A percentile compares a stretch with the other conserved stretches of the same genome.
Conservation (phyloP, 352 stramenopile species). For the Phytophthora citricola region DNA sequence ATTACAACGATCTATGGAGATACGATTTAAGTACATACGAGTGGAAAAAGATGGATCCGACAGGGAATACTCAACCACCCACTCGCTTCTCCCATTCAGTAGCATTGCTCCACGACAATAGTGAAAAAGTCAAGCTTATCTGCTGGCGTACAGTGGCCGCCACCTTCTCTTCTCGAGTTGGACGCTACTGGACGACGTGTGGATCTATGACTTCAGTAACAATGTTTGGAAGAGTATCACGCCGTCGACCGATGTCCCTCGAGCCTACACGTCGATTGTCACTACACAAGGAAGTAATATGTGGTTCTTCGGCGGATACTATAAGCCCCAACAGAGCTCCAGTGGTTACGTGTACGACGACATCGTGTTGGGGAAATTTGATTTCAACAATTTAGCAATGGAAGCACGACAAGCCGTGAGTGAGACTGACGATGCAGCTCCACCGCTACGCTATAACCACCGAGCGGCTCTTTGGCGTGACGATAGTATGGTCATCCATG, state of each 20-base stretch:
- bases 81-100: conserved; percentile 74
- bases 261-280: conserved; percentile 75
- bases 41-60: conserved; percentile 49
- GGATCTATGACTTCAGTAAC: conserved; percentile 62
- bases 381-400: conserved; percentile 27
- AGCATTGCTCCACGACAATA: conserved; percentile 39
- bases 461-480: conserved; percentile 54
- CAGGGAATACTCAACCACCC: conserved; percentile 32
- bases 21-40: conserved; percentile 54
- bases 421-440: conserved; percentile 21
- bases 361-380: conserved; percentile 49
- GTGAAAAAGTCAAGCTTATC: conserved; percentile 34
- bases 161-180: conserved; percentile 54
- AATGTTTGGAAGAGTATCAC: conserved; percentile 46
- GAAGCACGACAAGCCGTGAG: conserved; percentile 22
- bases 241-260: conserved; percentile 30
- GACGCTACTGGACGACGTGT: conserved; percentile 61
- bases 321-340: conserved; percentile 51
- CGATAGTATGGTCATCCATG: conserved; percentile 67
- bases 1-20: conserved; percentile 73
- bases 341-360: conserved; percentile 82
- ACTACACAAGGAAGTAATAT: conserved; percentile 47
- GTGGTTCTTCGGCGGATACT: conserved; percentile 85
- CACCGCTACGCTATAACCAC: conserved; percentile 75
- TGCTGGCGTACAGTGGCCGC: conserved; percentile 68